phyloP scores from a whole-genome alignment of 345 rosid genomes.

The Camelina laxa region DNA sequence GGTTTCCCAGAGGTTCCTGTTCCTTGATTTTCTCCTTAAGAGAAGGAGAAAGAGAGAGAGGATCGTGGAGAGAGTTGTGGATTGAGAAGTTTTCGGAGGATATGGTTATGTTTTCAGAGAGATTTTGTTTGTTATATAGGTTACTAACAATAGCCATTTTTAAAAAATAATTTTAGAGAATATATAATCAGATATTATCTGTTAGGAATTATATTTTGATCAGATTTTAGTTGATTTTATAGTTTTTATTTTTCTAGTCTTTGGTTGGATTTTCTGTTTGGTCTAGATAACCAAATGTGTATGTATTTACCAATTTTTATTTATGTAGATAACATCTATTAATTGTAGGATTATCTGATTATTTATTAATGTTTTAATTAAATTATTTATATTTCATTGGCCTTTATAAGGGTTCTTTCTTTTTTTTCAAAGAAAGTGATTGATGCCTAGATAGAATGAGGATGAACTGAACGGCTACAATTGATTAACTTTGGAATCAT shows the following conservation, averaged over 20 bases:
- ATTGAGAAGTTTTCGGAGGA: constrained; percentile 16
- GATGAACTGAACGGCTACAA: constrained; percentile 26
- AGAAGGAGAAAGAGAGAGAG: constrained; percentile 24
- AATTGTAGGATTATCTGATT: not conserved
- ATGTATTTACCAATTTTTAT: not conserved
- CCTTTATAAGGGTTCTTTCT: too few species aligned
- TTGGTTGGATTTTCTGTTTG: constrained; percentile 2
- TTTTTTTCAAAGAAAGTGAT: too few species aligned
- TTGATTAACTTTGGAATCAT: constrained; percentile 47
- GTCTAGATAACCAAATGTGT: not conserved
- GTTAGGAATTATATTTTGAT: not conserved
- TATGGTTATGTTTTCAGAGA: not conserved
- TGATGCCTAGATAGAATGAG: too few species aligned
- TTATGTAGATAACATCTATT: constrained; percentile 6
- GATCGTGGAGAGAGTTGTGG: constrained; percentile 35
- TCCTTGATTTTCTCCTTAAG: constrained; percentile 24
- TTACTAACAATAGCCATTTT: constrained; percentile 7
- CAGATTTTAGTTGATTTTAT: not conserved
- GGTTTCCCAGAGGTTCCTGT: not conserved
- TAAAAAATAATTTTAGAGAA: not conserved
- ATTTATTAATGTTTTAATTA: not conserved
- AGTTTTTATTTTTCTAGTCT: not conserved
- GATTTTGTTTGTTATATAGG: constrained; percentile 1
- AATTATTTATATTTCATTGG: not conserved
- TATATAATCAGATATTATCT: constrained; percentile 15